Evolutionary conservation across 169 alveolate genomes (phyloP), one percentile per base, ranked within the genome.

Genomic region (Plasmodium relictum): DNA sequence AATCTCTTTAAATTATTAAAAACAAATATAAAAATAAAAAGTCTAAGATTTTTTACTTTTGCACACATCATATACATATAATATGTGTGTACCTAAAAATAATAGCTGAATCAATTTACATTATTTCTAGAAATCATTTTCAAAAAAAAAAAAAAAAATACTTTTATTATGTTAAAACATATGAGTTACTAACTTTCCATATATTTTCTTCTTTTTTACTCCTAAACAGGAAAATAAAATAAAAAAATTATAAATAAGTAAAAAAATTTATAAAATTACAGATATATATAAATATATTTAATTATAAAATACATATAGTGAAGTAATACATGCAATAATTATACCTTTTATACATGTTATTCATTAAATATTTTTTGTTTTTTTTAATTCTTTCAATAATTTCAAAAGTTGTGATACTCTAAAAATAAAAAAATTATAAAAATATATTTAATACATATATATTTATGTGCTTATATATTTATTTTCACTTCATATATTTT

Each of bases 341-440:
- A 16, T 76, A 76, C 89, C 89, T 76, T 39, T 62, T 65, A 20
- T 74, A 45, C 18, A 92, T 70, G 71, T 68, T 68, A 9, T 42
- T 74, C 71, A 83, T 56, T 45, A 92, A 86, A 22, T 74, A 73
- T 62, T 73, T 41, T 31, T 88, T 52, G 89, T 88, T 87, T 45
- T 52, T 66, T 24, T 88, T 59, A 26, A 92, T 69, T 61, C 94
- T 69, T 4, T 72, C 52, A 42, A 92, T 83, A 22, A 92, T 85
- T 52, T 74, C 93, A 44, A 61, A 58, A 56, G 93, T 88, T 7
- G 94, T 92, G 85, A 87, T 65, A 48, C 63, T 92, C 91, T 45
- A 78, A 20, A 70, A 58, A 20, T 9, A 20, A 16, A 58, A 58
- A 58, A 58, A 58, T 20, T 58, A 20, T 16, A 58, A 58, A 7